Evolutionary conservation across 2,329 filamentous ascomycete genomes (phyloP).

Genomic region (Colletotrichum sp.): DNA sequence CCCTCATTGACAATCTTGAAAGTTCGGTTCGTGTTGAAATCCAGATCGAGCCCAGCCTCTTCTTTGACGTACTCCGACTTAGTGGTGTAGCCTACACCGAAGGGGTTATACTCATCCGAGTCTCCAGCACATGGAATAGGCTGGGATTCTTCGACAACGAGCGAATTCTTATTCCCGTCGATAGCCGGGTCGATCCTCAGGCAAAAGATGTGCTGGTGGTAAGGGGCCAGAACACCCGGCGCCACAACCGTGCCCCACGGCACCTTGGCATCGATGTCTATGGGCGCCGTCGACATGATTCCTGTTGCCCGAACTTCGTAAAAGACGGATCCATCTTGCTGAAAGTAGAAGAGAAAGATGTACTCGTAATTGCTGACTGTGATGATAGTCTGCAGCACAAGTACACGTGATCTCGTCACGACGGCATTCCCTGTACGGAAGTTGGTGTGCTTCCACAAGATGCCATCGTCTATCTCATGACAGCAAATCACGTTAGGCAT

Average conservation of each 20-base stretch:
- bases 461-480: conserved; percentile 56
- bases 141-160: conserved; percentile 44
- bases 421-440: conserved; percentile 64
- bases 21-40: conserved; percentile 50
- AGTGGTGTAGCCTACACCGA: conserved; percentile 52
- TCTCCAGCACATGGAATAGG: conserved; percentile 44
- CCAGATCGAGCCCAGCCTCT: conserved; percentile 54
- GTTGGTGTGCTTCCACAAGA: conserved; percentile 70
- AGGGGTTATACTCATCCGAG: conserved; percentile 47
- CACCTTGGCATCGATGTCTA: conserved; percentile 57
- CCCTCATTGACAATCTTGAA: conserved; percentile 56
- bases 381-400: conserved; percentile 69
- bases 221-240: conserved; percentile 66
- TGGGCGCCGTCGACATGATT: conserved; percentile 50
- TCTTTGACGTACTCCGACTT: conserved; percentile 45
- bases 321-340: conserved; percentile 53
- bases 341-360: conserved; percentile 49
- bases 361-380: conserved; percentile 72
- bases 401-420: conserved; percentile 61
- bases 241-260: conserved; percentile 69
- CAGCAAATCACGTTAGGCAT: conserved; percentile 40
- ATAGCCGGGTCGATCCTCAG: conserved; percentile 65
- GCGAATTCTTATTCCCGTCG: conserved; percentile 62
- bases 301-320: conserved; percentile 44
- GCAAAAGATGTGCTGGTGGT: conserved; percentile 74